Evolutionary conservation across 2,329 filamentous ascomycete species (phyloP).

Genomic region (Neofusicoccum sp.): DNA sequence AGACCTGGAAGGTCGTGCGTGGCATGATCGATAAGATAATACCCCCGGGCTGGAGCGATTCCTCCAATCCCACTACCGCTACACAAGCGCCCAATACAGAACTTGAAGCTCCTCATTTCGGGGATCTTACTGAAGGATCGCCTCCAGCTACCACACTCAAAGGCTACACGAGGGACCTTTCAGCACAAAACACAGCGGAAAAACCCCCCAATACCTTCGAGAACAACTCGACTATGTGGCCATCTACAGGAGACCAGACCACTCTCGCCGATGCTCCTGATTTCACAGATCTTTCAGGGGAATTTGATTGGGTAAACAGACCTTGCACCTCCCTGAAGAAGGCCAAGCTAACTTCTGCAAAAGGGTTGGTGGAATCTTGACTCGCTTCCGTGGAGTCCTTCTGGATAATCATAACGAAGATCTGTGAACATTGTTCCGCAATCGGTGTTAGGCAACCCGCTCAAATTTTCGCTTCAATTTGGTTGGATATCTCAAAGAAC

Average conservation of each 20-base stretch:
- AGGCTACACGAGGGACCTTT: too few relatives aligned
- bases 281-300: background rate
- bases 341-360: background rate
- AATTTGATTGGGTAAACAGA: background rate
- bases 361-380: background rate
- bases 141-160: too few relatives aligned
- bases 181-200: too few relatives aligned
- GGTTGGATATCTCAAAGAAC: too few relatives aligned
- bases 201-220: too few relatives aligned
- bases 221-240: background rate
- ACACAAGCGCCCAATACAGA: too few relatives aligned
- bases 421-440: background rate
- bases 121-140: too few relatives aligned
- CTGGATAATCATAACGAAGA: background rate
- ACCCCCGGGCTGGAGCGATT: conserved; percentile 4
- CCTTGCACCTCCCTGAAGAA: background rate
- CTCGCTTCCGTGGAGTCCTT: background rate
- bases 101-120: background rate
- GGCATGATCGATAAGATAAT: conserved; percentile 38
- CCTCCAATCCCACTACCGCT: background rate
- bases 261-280: background rate
- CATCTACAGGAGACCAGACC: background rate
- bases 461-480: too few relatives aligned
- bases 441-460: too few relatives aligned
- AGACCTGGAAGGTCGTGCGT: conserved; percentile 35